Conservation (phyloP, 192 early-diverging fungal species). For the Backusella liffmaniae region DNA sequence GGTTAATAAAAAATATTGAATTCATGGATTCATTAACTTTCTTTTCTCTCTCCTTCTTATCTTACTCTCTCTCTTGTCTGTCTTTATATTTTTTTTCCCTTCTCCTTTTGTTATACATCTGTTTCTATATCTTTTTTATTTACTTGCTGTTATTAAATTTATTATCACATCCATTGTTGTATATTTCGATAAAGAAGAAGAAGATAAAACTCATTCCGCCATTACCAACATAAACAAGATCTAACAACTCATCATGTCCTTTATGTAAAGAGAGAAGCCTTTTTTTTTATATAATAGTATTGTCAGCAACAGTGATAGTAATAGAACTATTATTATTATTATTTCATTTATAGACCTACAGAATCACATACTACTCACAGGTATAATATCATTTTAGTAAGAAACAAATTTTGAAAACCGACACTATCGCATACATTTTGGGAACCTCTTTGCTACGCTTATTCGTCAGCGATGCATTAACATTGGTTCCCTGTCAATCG, state of each 20-base stretch:
- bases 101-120: not conserved
- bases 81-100: not conserved
- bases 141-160: not conserved
- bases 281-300: not conserved
- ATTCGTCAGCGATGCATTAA: slow-evolving; percentile 18
- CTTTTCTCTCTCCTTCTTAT: not conserved
- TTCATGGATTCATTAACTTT: not conserved
- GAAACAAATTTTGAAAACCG: slow-evolving; percentile 7
- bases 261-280: not conserved
- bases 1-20: not conserved
- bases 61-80: not conserved
- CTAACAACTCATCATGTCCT: slow-evolving; percentile 1
- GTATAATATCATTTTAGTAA: not conserved
- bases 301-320: not conserved
- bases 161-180: not conserved
- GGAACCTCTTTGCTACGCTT: slow-evolving; percentile 7
- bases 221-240: not conserved
- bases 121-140: not conserved
- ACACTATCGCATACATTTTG: not conserved
- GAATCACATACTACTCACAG: not conserved
- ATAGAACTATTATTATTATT: not conserved
- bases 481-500: slow-evolving; percentile 20
- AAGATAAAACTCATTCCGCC: not conserved
- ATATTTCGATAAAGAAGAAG: not conserved
- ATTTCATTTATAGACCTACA: not conserved